Conservation (phyloP, 139 green algal genomes). For the Medakamo hakoo region DNA sequence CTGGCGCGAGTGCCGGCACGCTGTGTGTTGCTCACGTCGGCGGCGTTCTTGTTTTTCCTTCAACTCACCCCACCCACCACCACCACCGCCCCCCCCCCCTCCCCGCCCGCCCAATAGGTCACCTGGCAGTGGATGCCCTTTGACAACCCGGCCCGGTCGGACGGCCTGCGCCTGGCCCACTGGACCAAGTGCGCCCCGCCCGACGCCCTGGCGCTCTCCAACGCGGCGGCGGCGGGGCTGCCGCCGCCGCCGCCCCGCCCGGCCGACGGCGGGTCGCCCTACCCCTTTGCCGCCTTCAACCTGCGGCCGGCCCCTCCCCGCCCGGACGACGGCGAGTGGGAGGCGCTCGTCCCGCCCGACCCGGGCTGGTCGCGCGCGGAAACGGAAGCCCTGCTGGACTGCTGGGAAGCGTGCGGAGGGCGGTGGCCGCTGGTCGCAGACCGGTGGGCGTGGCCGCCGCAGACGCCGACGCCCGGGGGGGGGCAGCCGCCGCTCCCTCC, state of each 20-base stretch:
- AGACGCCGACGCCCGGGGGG: slow-evolving; percentile 27
- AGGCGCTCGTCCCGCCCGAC: slow-evolving; percentile 27
- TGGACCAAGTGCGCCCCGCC: slow-evolving; percentile 57
- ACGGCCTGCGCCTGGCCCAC: slow-evolving; percentile 56
- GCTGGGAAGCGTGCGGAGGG: slow-evolving; percentile 56
- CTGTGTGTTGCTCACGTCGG: not conserved
- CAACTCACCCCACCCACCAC: not conserved
- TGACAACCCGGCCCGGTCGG: slow-evolving; percentile 47
- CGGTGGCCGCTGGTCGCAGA: slow-evolving; percentile 68
- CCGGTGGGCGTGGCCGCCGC: slow-evolving; percentile 43
- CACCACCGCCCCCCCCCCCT: not conserved
- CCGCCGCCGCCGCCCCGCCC: too few species aligned
- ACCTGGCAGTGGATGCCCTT: slow-evolving; percentile 51
- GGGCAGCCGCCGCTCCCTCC: slow-evolving; percentile 41
- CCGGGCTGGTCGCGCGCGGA: slow-evolving; percentile 55
- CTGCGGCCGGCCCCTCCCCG: slow-evolving; percentile 30
- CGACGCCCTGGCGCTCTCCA: too few species aligned
- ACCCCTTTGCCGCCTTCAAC: slow-evolving; percentile 82
- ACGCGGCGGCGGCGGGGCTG: too few species aligned
- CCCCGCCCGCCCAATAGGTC: slow-evolving; percentile 10
- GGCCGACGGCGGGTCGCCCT: slow-evolving; percentile 18
- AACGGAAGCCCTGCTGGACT: slow-evolving; percentile 75
- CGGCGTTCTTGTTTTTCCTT: not conserved
- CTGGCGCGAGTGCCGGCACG: too few species aligned
- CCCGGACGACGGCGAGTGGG: slow-evolving; percentile 63